A percentile compares a stretch with the other conserved stretches of the same genome.
These are phyloP conservation scores for Phytopythium sindhum DNA, from an alignment of 352 stramenopile genomes.

Conservation along the genomic window DNA sequence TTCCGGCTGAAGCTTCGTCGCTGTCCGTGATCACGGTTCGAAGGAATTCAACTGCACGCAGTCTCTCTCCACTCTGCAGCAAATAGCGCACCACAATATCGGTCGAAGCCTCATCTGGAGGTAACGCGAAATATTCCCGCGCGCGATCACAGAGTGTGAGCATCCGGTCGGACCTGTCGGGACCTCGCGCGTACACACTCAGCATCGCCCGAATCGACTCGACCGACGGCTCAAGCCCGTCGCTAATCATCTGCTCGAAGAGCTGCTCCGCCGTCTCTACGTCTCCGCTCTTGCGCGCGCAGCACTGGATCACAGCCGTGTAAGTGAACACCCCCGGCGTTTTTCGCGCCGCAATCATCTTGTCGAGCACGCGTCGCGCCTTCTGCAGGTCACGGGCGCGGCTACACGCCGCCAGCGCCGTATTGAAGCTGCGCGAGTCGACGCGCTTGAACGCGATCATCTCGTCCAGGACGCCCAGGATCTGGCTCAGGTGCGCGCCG, in stretches of 20 bases:
- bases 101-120: slow-evolving; percentile 39
- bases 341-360: slow-evolving; percentile 33
- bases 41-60: slow-evolving; percentile 27
- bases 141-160: slow-evolving; percentile 31
- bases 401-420: slow-evolving; percentile 66
- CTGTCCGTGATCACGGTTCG: neutral
- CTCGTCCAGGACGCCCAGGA: slow-evolving; percentile 45
- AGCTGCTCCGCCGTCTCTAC: slow-evolving; percentile 33
- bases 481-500: slow-evolving; percentile 32
- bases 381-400: slow-evolving; percentile 32
- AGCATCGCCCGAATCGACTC: slow-evolving; percentile 61
- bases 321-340: slow-evolving; percentile 42
- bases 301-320: slow-evolving; percentile 67
- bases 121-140: slow-evolving; percentile 30
- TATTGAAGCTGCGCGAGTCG: slow-evolving; percentile 57
- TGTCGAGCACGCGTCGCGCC: slow-evolving; percentile 32
- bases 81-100: slow-evolving; percentile 42
- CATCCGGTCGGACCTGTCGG: slow-evolving; percentile 26
- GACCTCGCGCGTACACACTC: slow-evolving; percentile 42
- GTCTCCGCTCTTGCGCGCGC: slow-evolving; percentile 31
- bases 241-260: slow-evolving; percentile 40
- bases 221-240: slow-evolving; percentile 33
- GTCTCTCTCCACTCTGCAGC: slow-evolving; percentile 27
- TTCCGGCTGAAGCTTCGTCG: neutral
- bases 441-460: slow-evolving; percentile 41